Percentiles rank a stretch among this genome's conserved stretches.
Evolutionary conservation across 2,329 filamentous ascomycete species (phyloP).

Genomic region (Thelonectria discophora): DNA sequence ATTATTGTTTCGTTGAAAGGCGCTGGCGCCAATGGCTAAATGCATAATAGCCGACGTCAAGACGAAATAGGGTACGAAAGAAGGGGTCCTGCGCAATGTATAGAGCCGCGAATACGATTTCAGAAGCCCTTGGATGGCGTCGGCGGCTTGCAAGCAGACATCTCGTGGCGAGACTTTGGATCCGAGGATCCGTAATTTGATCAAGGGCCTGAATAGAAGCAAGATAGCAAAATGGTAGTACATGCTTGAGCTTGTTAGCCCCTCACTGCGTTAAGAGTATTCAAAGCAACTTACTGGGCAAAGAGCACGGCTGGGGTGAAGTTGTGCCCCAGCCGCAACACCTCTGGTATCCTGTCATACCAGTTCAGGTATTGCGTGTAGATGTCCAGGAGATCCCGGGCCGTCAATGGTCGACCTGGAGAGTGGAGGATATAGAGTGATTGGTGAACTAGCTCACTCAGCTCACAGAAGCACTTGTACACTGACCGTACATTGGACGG

Average conservation of each 20-base stretch:
- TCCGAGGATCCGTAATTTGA: slow-evolving; percentile 70
- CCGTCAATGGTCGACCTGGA: slow-evolving; percentile 71
- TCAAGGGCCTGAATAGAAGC: slow-evolving; percentile 77
- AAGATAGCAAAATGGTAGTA: slow-evolving; percentile 76
- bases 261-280: background rate
- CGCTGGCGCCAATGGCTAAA: slow-evolving; percentile 60
- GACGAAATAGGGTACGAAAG: slow-evolving; percentile 70
- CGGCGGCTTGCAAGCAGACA: slow-evolving; percentile 70
- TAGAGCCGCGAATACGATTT: slow-evolving; percentile 67
- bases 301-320: slow-evolving; percentile 78
- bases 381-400: slow-evolving; percentile 67
- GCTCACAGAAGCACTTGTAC: slow-evolving; percentile 73
- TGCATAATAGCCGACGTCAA: slow-evolving; percentile 69
- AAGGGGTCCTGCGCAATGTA: slow-evolving; percentile 65
- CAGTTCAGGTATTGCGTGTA: slow-evolving; percentile 76
- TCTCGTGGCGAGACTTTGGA: slow-evolving; percentile 71
- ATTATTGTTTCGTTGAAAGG: slow-evolving; percentile 32
- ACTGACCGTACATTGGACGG: slow-evolving; percentile 74
- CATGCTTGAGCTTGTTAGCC: slow-evolving; percentile 59
- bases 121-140: slow-evolving; percentile 65
- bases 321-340: slow-evolving; percentile 71
- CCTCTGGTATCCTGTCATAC: slow-evolving; percentile 73
- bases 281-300: slow-evolving; percentile 67
- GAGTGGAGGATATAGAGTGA: slow-evolving; percentile 78
- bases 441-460: slow-evolving; percentile 78